A percentile compares a stretch with the other conserved stretches of the same genome.
Conservation (phyloP, 768 basidiomycete species). For the Plicaturopsis crispa region DNA sequence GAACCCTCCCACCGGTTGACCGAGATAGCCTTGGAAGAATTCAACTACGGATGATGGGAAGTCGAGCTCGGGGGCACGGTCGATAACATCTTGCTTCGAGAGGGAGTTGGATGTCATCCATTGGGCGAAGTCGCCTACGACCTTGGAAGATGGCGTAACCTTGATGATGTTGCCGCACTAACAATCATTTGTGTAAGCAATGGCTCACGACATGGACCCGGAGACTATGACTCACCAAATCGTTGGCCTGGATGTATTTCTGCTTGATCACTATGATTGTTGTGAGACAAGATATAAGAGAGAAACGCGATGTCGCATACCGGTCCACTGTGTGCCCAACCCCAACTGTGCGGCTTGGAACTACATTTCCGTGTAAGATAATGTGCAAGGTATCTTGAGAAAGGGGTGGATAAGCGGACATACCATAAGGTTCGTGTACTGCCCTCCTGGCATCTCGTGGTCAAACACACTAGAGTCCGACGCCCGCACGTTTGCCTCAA, state of each 20-base stretch:
- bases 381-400: conserved; percentile 4
- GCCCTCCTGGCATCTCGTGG: conserved; percentile 99
- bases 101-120: conserved; percentile 97
- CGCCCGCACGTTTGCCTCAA: conserved; percentile 96
- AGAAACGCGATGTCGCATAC: no score
- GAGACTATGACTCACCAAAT: conserved; percentile 52
- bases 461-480: conserved; percentile 98
- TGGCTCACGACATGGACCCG: conserved; percentile 7
- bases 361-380: conserved; percentile 43
- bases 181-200: conserved; percentile 1
- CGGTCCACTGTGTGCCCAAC: conserved; percentile 92
- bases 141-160: conserved; percentile 98
- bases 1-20: conserved; percentile 97
- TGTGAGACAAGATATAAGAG: no score
- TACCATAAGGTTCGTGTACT: conserved; percentile 92
- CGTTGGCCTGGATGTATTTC: conserved; percentile 98
- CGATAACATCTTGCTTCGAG: conserved; percentile 78
- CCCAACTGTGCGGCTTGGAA: conserved; percentile 99
- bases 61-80: conserved; percentile 83
- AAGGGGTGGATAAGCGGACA: conserved; percentile 16
- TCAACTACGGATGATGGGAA: conserved; percentile 97
- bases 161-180: conserved; percentile 98
- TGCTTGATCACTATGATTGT: conserved; percentile 87
- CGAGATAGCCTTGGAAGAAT: conserved; percentile 99
- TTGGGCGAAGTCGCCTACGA: conserved; percentile 98